These are phyloP conservation scores for Trichophaea hybrida DNA, from an alignment of 2,329 filamentous ascomycete genomes.

Conservation along the genomic window DNA sequence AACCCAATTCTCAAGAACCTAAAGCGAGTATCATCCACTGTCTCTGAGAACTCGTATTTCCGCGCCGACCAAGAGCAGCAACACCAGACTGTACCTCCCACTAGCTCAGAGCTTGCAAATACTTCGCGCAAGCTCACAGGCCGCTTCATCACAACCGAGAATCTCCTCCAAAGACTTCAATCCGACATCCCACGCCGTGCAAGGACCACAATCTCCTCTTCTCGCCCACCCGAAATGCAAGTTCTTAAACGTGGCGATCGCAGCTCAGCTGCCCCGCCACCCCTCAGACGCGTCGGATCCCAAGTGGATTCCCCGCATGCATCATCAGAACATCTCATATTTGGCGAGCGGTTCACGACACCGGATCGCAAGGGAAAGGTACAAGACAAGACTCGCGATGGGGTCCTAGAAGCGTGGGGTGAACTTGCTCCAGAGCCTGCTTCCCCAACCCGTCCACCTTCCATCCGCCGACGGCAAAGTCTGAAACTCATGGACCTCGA, in stretches of 20 bases:
- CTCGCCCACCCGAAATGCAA: slow-evolving; percentile 12
- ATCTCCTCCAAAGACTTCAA: slow-evolving; percentile 18
- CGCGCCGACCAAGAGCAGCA: background rate
- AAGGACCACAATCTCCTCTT: background rate
- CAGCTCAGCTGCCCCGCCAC: slow-evolving; percentile 7
- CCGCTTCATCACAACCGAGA: slow-evolving; percentile 17
- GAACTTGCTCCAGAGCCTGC: slow-evolving; percentile 43
- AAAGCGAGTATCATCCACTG: background rate
- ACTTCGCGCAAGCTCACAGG: background rate
- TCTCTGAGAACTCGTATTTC: slow-evolving; percentile 6
- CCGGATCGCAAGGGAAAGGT: slow-evolving; percentile 15
- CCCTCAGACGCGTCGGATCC: slow-evolving; percentile 18
- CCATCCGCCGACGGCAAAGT: slow-evolving; percentile 91
- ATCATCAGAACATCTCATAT: slow-evolving; percentile 20
- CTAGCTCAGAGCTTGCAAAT: background rate
- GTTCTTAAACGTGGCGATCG: slow-evolving; percentile 21
- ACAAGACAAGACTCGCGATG: slow-evolving; percentile 7
- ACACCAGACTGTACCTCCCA: background rate
- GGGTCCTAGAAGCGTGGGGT: slow-evolving; percentile 24
- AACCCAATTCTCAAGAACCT: background rate
- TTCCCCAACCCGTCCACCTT: slow-evolving; percentile 85
- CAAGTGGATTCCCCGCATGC: slow-evolving; percentile 6
- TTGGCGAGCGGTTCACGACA: slow-evolving; percentile 12
- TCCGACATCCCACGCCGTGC: slow-evolving; percentile 7
- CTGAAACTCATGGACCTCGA: slow-evolving; percentile 94